These are phyloP conservation scores for Agrocybe pediades DNA, from an alignment of 768 basidiomycete genomes.

Conservation along the genomic window DNA sequence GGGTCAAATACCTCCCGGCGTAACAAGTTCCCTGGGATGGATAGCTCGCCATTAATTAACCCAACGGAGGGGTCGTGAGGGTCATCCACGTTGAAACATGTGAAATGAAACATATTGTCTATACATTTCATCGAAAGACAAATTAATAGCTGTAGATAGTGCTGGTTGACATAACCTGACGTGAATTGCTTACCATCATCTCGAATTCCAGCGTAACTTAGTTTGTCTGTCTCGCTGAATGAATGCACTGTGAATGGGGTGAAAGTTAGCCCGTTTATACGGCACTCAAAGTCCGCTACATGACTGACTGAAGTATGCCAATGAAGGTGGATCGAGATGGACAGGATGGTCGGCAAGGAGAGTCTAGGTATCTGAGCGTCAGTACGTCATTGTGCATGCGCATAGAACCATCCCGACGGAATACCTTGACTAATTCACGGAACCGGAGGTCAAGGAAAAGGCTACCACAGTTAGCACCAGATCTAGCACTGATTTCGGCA, in stretches of 20 bases:
- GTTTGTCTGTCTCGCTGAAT: conserved; percentile 88
- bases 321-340: conserved; percentile 78
- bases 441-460: conserved; percentile 88
- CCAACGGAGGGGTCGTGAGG: conserved; percentile 81
- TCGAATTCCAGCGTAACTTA: conserved; percentile 66
- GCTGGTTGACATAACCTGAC: no score
- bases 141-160: no score
- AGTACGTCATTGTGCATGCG: not conserved
- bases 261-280: conserved; percentile 1
- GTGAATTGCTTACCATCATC: conserved; percentile 63
- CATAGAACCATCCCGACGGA: not conserved
- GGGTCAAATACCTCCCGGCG: conserved; percentile 91
- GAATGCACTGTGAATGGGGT: conserved; percentile 56
- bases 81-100: conserved; percentile 87
- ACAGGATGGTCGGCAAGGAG: conserved; percentile 83
- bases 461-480: conserved; percentile 86
- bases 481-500: conserved; percentile 87
- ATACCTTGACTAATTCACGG: conserved; percentile 72
- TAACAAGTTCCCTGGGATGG: conserved; percentile 78
- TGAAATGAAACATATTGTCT: conserved; percentile 89
- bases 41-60: conserved; percentile 79
- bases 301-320: conserved; percentile 75
- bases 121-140: no score
- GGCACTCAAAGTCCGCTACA: not conserved
- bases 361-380: conserved; percentile 24